Conservation (phyloP, 1,139 yeast species). For the Blastobotrys indianensis region DNA sequence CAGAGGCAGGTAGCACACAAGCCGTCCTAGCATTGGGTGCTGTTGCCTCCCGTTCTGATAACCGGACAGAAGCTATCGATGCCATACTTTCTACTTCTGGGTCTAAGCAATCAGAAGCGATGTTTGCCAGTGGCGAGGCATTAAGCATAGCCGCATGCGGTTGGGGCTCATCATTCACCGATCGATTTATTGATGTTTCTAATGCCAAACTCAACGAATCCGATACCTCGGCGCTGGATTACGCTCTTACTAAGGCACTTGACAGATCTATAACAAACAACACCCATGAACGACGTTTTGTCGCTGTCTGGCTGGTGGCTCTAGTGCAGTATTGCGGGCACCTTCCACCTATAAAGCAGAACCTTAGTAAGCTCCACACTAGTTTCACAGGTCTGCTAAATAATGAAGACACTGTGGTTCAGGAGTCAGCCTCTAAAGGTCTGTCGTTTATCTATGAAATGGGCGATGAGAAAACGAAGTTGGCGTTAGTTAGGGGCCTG, state of each 20-base stretch:
- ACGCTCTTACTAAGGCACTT: conserved; percentile 45
- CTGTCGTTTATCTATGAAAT: conserved; percentile 73
- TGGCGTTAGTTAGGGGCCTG: conserved; percentile 67
- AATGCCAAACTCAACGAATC: conserved; percentile 14
- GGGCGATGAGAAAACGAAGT: conserved; percentile 65
- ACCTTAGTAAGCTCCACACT: conserved; percentile 56
- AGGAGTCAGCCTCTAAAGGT: conserved; percentile 90
- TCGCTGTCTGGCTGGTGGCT: conserved; percentile 83
- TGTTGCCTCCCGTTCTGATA: conserved; percentile 27
- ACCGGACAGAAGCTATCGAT: conserved; percentile 36
- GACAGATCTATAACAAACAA: conserved; percentile 56
- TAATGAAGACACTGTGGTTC: conserved; percentile 76
- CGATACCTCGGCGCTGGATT: conserved; percentile 15
- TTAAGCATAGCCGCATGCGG: conserved; percentile 67
- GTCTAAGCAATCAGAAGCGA: conserved; percentile 68
- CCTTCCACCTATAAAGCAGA: conserved; percentile 38
- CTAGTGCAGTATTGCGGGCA: conserved; percentile 68
- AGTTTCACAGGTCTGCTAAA: conserved; percentile 69
- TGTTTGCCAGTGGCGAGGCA: conserved; percentile 84
- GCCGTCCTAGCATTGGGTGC: conserved; percentile 54
- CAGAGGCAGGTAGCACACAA: conserved; percentile 42
- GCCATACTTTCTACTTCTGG: conserved; percentile 51
- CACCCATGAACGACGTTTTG: conserved; percentile 67
- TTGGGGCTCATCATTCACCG: conserved; percentile 60
- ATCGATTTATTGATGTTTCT: conserved; percentile 46